Percentiles rank a stretch among this genome's conserved stretches.
Conservation (phyloP, 2,329 filamentous ascomycete genomes). For the Calonectria naviculata region DNA sequence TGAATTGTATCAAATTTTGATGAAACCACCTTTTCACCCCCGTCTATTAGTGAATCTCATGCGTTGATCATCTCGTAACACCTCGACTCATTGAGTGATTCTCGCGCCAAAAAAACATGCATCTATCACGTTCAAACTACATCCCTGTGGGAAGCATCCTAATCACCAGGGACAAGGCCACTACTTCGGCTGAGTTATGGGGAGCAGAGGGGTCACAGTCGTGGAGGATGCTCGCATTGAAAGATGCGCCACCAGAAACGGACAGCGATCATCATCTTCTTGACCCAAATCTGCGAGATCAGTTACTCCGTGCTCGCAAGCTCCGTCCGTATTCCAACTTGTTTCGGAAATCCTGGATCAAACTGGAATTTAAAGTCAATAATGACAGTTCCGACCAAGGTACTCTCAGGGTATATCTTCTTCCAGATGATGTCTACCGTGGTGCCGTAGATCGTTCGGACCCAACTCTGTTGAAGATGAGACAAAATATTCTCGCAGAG, state of each 20-base stretch:
- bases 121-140: constrained; percentile 38
- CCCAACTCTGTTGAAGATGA: constrained; percentile 54
- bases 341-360: constrained; percentile 54
- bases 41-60: not conserved
- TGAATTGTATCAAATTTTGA: too few relatives aligned
- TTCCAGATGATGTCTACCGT: constrained; percentile 74
- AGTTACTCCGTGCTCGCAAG: constrained; percentile 40
- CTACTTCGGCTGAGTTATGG: constrained; percentile 27
- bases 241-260: constrained; percentile 21
- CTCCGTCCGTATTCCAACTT: constrained; percentile 44
- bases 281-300: constrained; percentile 36
- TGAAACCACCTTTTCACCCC: not conserved
- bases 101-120: constrained; percentile 25
- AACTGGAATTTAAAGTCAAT: constrained; percentile 51
- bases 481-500: constrained; percentile 59
- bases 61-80: not conserved
- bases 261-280: constrained; percentile 13
- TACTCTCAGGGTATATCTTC: constrained; percentile 67
- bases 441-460: constrained; percentile 61
- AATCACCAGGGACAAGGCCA: constrained; percentile 37
- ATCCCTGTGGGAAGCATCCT: constrained; percentile 55
- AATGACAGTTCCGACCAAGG: constrained; percentile 31
- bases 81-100: not conserved
- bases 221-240: constrained; percentile 44
- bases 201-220: constrained; percentile 8